A percentile compares a stretch with the other conserved stretches of the same genome.
Evolutionary conservation across 2,329 filamentous ascomycete species (phyloP).

Genomic region (Onygenales sp.): DNA sequence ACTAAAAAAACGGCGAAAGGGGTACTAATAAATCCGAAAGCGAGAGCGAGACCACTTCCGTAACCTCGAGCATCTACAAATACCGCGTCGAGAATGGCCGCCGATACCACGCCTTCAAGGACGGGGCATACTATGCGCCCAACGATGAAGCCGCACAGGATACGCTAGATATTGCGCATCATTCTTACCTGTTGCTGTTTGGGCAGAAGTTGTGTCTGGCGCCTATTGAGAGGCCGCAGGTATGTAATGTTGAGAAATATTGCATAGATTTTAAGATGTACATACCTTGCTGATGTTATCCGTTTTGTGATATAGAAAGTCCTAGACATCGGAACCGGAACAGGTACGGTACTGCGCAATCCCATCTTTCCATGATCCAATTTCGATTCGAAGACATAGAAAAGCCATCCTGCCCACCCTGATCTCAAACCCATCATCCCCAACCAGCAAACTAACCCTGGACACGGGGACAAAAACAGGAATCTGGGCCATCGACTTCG

Average conservation of each 20-base stretch:
- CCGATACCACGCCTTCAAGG: not conserved
- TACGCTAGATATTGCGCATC: constrained; percentile 15
- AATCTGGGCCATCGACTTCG: constrained; percentile 16
- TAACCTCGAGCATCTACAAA: constrained; percentile 2
- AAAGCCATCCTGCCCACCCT: not conserved
- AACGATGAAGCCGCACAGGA: constrained; percentile 13
- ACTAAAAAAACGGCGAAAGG: no score
- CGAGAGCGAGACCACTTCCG: not conserved
- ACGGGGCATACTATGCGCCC: constrained; percentile 2
- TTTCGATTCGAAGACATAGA: not conserved
- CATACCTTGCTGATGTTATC: no score
- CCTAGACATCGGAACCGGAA: constrained; percentile 41
- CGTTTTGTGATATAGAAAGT: constrained; percentile 9
- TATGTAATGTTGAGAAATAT: not conserved
- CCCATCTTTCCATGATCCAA: not conserved
- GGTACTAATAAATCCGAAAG: not conserved
- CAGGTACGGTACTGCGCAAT: not conserved
- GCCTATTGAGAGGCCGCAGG: constrained; percentile 30
- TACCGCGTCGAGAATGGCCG: not conserved
- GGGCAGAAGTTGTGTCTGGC: constrained; percentile 37
- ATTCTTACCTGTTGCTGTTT: constrained; percentile 40
- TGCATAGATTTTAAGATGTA: not conserved
- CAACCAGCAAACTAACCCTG: not conserved
- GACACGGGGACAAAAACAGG: not conserved
- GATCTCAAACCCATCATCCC: not conserved